Evolutionary conservation across 2,329 filamentous ascomycete genomes (phyloP), one percentile per base, ranked within the genome.

Genomic region (Falciphora oryzae): DNA sequence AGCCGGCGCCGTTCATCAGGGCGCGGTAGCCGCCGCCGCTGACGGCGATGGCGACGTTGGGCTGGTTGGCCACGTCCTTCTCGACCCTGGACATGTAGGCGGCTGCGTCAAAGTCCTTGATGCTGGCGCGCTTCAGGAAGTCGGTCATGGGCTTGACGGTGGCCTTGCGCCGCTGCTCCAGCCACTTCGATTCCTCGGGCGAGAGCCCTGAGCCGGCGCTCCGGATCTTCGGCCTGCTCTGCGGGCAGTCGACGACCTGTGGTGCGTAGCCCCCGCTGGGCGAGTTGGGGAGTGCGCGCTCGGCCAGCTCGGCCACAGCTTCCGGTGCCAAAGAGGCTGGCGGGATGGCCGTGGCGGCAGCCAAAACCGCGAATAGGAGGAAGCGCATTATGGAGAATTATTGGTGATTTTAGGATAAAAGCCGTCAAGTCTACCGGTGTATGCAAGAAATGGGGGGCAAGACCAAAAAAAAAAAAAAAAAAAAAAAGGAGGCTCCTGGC

Each of bases 1-100:
- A 89, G 66, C 93, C 93, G 22, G 89, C 93, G 53, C 91, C 92
- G 72, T 90, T 94, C 79, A 93, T 80, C 78, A 96, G 32, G n/a
- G 93, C 92, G 65, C 93, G 83, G 74, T 95, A 96, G 50, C 93
- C 93, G 73, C 93, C 93, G 16, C 92, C 92, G 0, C 91, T 95
- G 59, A 90, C 80, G 14, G 92, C 91, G 67, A 96, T 85, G 22
- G 82, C 92, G 67, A 96, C 87, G 69, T 81, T 83, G 63, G 82
- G 82, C 66, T 82, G 74, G 31, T 78, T 75, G 22, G 69, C 72
- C 88, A 73, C 91, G 74, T 89, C 88, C 35, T 85, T 75, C 66
- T 86, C 76, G 66, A 85, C 75, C 1, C 77, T 78, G 64, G 88
- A 81, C 70, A 98, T 86, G 73, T 95, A 98, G 1, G 77, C 73